Conservation (phyloP, 768 basidiomycete genomes). For the Porphyrellus cyaneotinctus region DNA sequence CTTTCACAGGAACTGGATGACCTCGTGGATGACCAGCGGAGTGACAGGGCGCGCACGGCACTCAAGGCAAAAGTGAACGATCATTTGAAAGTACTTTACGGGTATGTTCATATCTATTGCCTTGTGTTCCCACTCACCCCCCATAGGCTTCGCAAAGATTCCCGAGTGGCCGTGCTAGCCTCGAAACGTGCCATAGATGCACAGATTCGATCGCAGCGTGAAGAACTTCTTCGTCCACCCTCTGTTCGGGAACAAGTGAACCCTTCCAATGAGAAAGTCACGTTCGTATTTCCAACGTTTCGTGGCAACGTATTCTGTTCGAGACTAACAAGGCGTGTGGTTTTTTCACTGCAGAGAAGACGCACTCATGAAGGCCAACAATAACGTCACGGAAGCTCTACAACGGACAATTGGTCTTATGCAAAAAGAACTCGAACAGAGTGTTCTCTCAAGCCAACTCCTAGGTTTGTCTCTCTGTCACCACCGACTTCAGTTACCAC, state of each 20-base stretch:
- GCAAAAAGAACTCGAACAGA: conserved; percentile 90
- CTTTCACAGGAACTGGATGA: conserved; percentile 56
- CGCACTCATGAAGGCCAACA: conserved; percentile 80
- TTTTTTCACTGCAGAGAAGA: conserved; percentile 57
- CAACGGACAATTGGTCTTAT: conserved; percentile 80
- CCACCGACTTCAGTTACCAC: neutral
- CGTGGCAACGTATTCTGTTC: neutral
- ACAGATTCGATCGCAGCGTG: conserved; percentile 52
- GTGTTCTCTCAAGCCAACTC: conserved; percentile 80
- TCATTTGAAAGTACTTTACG: conserved; percentile 43
- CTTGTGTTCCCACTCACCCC: neutral
- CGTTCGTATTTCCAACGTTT: conserved; percentile 41
- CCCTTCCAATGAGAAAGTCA: conserved; percentile 50
- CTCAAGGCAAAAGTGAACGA: conserved; percentile 48
- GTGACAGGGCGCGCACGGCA: conserved; percentile 47
- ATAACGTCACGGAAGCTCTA: conserved; percentile 84
- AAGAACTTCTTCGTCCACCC: conserved; percentile 63
- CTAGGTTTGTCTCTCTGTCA: conserved; percentile 50
- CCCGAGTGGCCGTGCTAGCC: conserved; percentile 61
- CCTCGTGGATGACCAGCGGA: conserved; percentile 67
- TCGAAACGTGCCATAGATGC: conserved; percentile 72
- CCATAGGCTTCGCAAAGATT: conserved; percentile 55
- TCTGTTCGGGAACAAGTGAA: conserved; percentile 44
- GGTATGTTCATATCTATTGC: conserved; percentile 39
- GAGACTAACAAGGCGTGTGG: neutral